These are phyloP conservation scores for Aschersonia sp. DNA, from an alignment of 2,329 filamentous ascomycete species.

Conservation along the genomic window DNA sequence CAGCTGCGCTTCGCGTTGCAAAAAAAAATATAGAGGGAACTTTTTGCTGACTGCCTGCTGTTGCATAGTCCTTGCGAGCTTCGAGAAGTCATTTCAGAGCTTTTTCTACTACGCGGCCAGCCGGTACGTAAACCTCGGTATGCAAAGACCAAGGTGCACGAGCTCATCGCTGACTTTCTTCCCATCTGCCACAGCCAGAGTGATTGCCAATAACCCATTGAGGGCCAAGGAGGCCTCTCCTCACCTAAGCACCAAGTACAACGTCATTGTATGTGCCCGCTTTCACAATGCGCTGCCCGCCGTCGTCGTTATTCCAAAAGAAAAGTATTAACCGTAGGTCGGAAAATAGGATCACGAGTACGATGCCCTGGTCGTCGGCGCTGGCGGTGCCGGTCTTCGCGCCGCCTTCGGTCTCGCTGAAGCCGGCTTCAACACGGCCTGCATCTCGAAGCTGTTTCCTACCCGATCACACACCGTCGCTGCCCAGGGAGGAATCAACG, in stretches of 20 bases:
- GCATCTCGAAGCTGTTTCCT: slow-evolving; percentile 76
- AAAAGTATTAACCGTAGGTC: neutral
- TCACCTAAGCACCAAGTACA: slow-evolving; percentile 79
- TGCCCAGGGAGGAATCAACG: slow-evolving; percentile 73
- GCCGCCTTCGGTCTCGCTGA: slow-evolving; percentile 77
- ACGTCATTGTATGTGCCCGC: slow-evolving; percentile 63
- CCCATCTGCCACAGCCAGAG: slow-evolving; percentile 44
- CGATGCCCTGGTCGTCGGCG: slow-evolving; percentile 88
- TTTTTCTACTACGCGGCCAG: slow-evolving; percentile 78
- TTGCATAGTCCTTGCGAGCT: slow-evolving; percentile 44
- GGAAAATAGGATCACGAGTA: slow-evolving; percentile 75
- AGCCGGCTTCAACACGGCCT: slow-evolving; percentile 80
- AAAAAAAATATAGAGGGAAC: neutral
- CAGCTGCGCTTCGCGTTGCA: neutral
- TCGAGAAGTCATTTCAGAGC: slow-evolving; percentile 53
- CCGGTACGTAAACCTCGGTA: slow-evolving; percentile 37
- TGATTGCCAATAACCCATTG: slow-evolving; percentile 73
- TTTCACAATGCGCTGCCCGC: neutral
- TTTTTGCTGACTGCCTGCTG: neutral
- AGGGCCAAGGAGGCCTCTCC: slow-evolving; percentile 87
- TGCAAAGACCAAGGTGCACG: neutral
- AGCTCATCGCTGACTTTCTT: neutral
- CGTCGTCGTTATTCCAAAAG: neutral
- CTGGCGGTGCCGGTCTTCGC: slow-evolving; percentile 67
- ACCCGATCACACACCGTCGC: slow-evolving; percentile 77